phyloP scores from a whole-genome alignment of 2,329 filamentous ascomycete genomes.

The Cordyceps tenuipes region DNA sequence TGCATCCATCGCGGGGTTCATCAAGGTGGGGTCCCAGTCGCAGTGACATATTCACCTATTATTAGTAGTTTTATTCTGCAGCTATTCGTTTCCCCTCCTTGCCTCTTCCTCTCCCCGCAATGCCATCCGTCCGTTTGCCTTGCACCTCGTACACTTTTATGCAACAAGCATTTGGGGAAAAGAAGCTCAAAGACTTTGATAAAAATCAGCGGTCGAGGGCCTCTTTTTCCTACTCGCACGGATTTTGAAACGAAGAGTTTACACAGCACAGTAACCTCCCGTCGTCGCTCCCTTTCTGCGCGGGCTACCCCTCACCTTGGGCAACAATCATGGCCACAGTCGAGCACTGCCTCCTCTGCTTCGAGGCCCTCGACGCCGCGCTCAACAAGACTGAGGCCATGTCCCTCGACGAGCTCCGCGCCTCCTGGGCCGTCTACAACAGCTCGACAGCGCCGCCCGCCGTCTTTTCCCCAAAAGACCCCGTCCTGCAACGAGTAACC shows the following conservation, averaged over 20 bases:
- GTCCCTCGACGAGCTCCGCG: slow-evolving; percentile 59
- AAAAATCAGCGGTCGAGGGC: background rate
- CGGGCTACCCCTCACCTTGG: background rate
- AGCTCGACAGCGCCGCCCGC: slow-evolving; percentile 15
- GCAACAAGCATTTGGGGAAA: background rate
- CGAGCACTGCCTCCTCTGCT: slow-evolving; percentile 87
- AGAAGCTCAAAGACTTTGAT: background rate
- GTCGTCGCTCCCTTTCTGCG: too few relatives aligned
- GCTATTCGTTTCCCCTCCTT: background rate
- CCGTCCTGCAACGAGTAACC: slow-evolving; percentile 35
- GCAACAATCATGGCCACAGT: slow-evolving; percentile 61
- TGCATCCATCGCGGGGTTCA: slow-evolving; percentile 9
- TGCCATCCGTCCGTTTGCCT: background rate
- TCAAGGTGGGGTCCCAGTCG: background rate
- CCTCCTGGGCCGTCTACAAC: slow-evolving; percentile 45
- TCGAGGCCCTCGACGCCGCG: slow-evolving; percentile 72
- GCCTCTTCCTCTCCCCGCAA: background rate
- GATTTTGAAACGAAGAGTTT: too few relatives aligned
- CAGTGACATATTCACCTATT: background rate
- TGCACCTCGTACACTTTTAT: background rate
- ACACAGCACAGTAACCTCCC: too few relatives aligned
- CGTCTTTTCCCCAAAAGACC: slow-evolving; percentile 26
- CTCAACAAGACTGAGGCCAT: slow-evolving; percentile 63
- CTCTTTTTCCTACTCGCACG: background rate
- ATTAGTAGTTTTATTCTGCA: too few relatives aligned